A percentile compares a stretch with the other conserved stretches of the same genome.
Evolutionary conservation across 2,329 filamentous ascomycete genomes (phyloP).

Genomic region (Aureobasidium pullulans): DNA sequence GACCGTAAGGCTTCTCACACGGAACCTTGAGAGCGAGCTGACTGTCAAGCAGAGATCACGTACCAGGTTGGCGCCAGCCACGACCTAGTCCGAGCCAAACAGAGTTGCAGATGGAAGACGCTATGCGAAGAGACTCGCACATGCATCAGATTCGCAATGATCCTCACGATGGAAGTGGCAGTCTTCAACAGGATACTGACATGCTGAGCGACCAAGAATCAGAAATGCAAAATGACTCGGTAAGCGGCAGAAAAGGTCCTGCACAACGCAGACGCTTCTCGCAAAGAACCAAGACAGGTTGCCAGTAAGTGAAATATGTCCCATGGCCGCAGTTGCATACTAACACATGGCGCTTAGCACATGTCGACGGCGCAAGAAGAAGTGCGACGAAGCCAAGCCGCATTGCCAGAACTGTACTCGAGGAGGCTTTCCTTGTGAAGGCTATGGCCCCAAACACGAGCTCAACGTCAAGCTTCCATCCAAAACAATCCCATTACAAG

Average conservation of each 20-base stretch:
- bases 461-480: conserved; percentile 1
- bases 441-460: conserved; percentile 54
- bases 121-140: conserved; percentile 8
- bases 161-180: background rate
- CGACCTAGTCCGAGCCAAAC: background rate
- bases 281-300: conserved; percentile 92
- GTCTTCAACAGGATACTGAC: background rate
- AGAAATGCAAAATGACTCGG: conserved; percentile 1
- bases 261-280: conserved; percentile 64
- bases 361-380: conserved; percentile 89
- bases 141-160: background rate
- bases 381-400: conserved; percentile 91
- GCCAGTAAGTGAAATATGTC: conserved; percentile 42
- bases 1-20: background rate
- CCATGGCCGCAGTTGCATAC: background rate
- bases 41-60: background rate
- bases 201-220: conserved; percentile 5
- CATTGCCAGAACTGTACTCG: conserved; percentile 88
- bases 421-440: conserved; percentile 83
- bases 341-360: conserved; percentile 39
- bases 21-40: background rate
- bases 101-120: background rate
- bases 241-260: conserved; percentile 1
- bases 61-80: background rate
- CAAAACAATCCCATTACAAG: conserved; percentile 8